phyloP scores from a whole-genome alignment of 2,329 filamentous ascomycete species.

The Colletotrichum lupini region DNA sequence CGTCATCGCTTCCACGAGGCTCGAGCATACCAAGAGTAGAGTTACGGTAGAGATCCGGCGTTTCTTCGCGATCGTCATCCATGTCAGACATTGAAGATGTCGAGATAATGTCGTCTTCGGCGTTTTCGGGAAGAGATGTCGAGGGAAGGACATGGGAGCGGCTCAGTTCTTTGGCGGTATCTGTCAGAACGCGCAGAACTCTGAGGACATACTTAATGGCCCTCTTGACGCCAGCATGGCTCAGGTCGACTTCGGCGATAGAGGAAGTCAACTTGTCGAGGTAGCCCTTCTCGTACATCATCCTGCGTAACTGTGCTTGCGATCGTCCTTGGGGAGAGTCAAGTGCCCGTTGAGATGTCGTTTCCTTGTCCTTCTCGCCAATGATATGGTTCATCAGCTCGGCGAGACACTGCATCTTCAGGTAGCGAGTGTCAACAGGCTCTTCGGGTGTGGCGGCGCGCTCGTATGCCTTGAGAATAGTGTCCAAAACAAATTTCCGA shows the following conservation, averaged over 20 bases:
- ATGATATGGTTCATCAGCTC: constrained; percentile 96
- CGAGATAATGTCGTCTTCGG: constrained; percentile 89
- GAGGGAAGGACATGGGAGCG: constrained; percentile 80
- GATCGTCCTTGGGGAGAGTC: constrained; percentile 62
- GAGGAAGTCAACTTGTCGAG: constrained; percentile 89
- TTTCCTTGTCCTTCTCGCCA: constrained; percentile 77
- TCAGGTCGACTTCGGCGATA: constrained; percentile 94
- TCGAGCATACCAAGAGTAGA: constrained; percentile 96
- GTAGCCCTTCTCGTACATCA: constrained; percentile 99
- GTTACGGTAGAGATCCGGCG: constrained; percentile 95
- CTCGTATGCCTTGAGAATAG: constrained; percentile 90
- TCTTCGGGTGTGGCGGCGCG: constrained; percentile 85
- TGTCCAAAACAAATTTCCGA: constrained; percentile 93
- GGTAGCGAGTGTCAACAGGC: constrained; percentile 85
- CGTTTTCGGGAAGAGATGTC: constrained; percentile 71
- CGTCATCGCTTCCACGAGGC: constrained; percentile 82
- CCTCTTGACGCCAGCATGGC: constrained; percentile 91
- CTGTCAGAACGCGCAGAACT: constrained; percentile 87
- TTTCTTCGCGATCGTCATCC: constrained; percentile 90
- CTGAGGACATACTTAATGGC: constrained; percentile 97
- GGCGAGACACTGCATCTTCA: constrained; percentile 85
- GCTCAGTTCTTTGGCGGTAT: constrained; percentile 87
- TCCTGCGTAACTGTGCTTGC: constrained; percentile 85
- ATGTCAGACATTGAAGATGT: constrained; percentile 90
- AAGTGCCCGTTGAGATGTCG: constrained; percentile 46